Percentiles rank a stretch among this genome's conserved stretches.
Conservation (phyloP, 1,284 basidiomycete genomes). For the Puccinia coronata region DNA sequence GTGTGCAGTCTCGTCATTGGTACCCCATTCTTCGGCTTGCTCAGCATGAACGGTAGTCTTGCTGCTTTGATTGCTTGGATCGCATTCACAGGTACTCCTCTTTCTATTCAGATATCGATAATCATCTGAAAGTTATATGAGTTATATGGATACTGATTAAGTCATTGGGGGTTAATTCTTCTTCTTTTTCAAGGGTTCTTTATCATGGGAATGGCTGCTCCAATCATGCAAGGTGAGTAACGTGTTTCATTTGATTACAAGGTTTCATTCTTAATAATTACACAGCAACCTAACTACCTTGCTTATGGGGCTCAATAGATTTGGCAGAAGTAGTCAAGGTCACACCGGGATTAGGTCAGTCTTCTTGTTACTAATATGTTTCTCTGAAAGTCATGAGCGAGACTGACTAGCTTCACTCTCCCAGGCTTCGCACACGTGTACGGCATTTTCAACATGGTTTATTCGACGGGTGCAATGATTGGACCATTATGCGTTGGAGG, state of each 20-base stretch:
- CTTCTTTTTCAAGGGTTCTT: slow-evolving; percentile 16
- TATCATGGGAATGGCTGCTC: neutral
- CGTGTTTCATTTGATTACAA: neutral
- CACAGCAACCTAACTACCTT: too few species aligned
- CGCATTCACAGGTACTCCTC: slow-evolving; percentile 12
- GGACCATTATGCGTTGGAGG: slow-evolving; percentile 38
- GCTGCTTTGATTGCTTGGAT: slow-evolving; percentile 20
- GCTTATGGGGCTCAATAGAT: neutral
- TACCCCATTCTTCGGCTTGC: slow-evolving; percentile 24
- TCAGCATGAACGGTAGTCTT: slow-evolving; percentile 9
- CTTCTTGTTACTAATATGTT: neutral
- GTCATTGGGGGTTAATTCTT: neutral
- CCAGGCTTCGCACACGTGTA: slow-evolving; percentile 37
- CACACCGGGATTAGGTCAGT: slow-evolving; percentile 28
- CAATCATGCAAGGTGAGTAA: slow-evolving; percentile 28
- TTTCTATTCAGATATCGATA: too few species aligned
- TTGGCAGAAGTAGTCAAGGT: slow-evolving; percentile 23
- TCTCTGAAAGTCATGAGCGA: neutral
- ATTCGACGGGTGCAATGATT: slow-evolving; percentile 31
- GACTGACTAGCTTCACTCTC: neutral
- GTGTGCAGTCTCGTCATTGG: neutral
- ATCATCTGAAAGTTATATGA: too few species aligned
- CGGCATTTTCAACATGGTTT: slow-evolving; percentile 37
- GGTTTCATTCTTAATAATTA: too few species aligned
- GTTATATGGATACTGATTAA: too few species aligned